These are phyloP conservation scores for Aspergillus calidoustus DNA, from an alignment of 2,329 filamentous ascomycete genomes.

Conservation along the genomic window DNA sequence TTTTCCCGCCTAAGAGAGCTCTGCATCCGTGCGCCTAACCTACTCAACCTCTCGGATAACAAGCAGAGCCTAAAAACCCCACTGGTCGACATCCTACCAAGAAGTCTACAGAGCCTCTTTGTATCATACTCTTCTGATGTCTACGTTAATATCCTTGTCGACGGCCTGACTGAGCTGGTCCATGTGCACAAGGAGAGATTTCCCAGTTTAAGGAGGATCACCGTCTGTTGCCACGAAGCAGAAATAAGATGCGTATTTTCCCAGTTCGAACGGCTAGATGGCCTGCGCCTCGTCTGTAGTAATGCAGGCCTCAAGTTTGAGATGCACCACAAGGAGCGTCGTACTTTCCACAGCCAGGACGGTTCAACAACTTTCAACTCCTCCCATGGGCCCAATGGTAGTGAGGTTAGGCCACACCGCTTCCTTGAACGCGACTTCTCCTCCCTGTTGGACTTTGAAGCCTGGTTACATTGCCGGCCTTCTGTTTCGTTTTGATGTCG, in stretches of 20 bases:
- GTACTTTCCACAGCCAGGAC: not conserved
- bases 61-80: not conserved
- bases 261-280: not conserved
- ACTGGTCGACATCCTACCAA: not conserved
- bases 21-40: not conserved
- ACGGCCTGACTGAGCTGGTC: not conserved
- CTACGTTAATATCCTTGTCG: not conserved
- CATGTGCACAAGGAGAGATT: not conserved
- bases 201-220: not conserved
- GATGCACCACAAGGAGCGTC: not conserved
- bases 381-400: not conserved
- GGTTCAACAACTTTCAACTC: not conserved
- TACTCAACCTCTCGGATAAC: slow-evolving; percentile 1
- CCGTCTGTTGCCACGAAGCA: not conserved
- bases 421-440: not conserved
- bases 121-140: not conserved
- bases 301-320: not conserved
- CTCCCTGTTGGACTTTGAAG: not conserved
- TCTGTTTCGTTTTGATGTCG: not conserved
- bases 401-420: not conserved
- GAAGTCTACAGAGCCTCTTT: not conserved
- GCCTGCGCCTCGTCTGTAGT: not conserved
- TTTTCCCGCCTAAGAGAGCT: slow-evolving; percentile 7
- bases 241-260: not conserved
- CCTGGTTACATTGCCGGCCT: not conserved